These are phyloP conservation scores for Corylus heterophylla DNA, from an alignment of 306 rosid genomes.

Conservation along the genomic window DNA sequence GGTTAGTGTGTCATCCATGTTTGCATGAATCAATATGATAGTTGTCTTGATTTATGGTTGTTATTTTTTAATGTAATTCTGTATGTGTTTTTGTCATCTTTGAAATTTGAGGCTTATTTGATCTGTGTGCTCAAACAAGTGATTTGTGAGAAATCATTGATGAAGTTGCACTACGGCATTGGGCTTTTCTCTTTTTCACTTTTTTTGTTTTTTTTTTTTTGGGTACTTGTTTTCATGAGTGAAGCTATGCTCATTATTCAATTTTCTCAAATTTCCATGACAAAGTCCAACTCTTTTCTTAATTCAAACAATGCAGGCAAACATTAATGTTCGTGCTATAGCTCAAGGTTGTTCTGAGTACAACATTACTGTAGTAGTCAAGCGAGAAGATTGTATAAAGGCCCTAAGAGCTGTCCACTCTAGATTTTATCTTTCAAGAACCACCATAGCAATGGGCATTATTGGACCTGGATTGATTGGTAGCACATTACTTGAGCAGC, in stretches of 20 bases:
- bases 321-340: constrained; percentile 92
- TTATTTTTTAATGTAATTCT: neutral
- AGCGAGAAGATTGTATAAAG: constrained; percentile 91
- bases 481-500: constrained; percentile 88
- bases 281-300: constrained; percentile 24
- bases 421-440: constrained; percentile 89
- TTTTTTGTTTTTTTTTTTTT: neutral
- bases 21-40: constrained; percentile 1
- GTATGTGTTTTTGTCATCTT: neutral
- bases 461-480: constrained; percentile 98
- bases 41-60: constrained; percentile 7
- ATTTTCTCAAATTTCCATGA: constrained; percentile 18
- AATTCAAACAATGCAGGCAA: constrained; percentile 60
- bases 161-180: neutral
- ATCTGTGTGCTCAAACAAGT: neutral
- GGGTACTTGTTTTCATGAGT: neutral
- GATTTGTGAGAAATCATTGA: neutral
- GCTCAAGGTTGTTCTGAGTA: constrained; percentile 99
- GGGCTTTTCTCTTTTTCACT: constrained; percentile 2
- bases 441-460: constrained; percentile 95
- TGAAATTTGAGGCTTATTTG: constrained; percentile 6
- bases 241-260: constrained; percentile 1
- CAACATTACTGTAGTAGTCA: constrained; percentile 86
- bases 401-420: constrained; percentile 97
- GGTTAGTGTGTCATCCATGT: constrained; percentile 48